phyloP scores from a whole-genome alignment of 768 basidiomycete species.

The Mycena polygramma region DNA sequence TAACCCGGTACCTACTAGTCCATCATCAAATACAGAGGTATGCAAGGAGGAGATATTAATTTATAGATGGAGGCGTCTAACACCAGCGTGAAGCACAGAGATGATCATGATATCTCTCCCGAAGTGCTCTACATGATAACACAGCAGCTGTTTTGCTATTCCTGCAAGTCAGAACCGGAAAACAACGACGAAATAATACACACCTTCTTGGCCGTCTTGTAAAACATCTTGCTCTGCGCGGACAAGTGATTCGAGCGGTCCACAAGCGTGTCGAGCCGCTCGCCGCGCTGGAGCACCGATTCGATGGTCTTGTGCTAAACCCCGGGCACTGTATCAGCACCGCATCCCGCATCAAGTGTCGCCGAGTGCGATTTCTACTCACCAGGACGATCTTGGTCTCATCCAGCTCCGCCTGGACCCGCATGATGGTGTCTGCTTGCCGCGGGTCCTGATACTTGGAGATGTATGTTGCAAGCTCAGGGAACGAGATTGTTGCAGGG shows the following conservation, averaged over 20 bases:
- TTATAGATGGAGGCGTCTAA: constrained; percentile 33
- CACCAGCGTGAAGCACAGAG: constrained; percentile 23
- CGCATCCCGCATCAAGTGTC: constrained; percentile 11
- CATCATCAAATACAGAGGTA: constrained; percentile 32
- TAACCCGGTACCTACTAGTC: constrained; percentile 22
- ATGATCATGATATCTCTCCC: constrained; percentile 24
- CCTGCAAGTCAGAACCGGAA: constrained; percentile 1
- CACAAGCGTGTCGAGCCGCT: constrained; percentile 96
- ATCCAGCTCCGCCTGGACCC: constrained; percentile 97
- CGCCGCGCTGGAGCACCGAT: constrained; percentile 94
- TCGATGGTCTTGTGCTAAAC: constrained; percentile 98
- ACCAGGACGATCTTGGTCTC: constrained; percentile 99
- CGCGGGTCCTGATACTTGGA: constrained; percentile 96
- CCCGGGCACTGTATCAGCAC: constrained; percentile 14
- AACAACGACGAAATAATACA: constrained; percentile 35
- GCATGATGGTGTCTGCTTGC: constrained; percentile 98
- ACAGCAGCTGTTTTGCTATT: constrained; percentile 96
- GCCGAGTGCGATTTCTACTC: constrained; percentile 45
- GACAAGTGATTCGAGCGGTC: constrained; percentile 93
- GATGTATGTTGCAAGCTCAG: constrained; percentile 80
- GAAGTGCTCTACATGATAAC: constrained; percentile 73
- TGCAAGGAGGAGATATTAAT: constrained; percentile 28
- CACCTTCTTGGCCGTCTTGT: constrained; percentile 99
- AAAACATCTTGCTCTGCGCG: constrained; percentile 96
- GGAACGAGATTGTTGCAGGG: constrained; percentile 80